Evolutionary conservation across 768 basidiomycete species (phyloP).

Genomic region (Kwoniella sp.): DNA sequence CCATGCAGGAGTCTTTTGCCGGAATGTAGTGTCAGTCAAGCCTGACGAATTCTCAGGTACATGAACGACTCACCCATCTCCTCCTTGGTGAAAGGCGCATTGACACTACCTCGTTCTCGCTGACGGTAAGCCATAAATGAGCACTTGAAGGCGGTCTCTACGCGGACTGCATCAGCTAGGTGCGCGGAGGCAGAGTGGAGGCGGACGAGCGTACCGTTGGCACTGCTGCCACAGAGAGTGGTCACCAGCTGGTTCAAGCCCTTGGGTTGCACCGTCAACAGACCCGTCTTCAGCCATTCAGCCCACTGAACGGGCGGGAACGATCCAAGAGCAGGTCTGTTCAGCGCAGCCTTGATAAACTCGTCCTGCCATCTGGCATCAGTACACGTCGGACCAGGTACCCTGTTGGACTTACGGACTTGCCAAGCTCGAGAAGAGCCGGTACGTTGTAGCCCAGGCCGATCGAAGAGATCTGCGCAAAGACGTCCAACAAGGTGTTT

Average conservation of each 20-base stretch:
- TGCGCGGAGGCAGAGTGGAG: neutral
- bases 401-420: constrained; percentile 25
- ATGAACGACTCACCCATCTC: constrained; percentile 35
- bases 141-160: constrained; percentile 52
- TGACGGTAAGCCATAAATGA: constrained; percentile 51
- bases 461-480: constrained; percentile 51
- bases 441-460: constrained; percentile 51
- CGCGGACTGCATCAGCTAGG: neutral
- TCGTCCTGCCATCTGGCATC: constrained; percentile 32
- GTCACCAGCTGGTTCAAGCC: constrained; percentile 52
- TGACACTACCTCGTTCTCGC: constrained; percentile 36
- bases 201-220: constrained; percentile 28
- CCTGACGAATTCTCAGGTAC: neutral
- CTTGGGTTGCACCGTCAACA: constrained; percentile 51
- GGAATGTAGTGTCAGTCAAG: no score
- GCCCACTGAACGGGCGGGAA: constrained; percentile 51
- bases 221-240: constrained; percentile 41
- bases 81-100: constrained; percentile 43
- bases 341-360: constrained; percentile 50
- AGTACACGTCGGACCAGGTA: neutral
- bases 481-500: constrained; percentile 52
- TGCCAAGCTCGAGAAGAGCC: constrained; percentile 40
- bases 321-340: constrained; percentile 52
- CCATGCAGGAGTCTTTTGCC: constrained; percentile 52
- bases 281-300: constrained; percentile 42